Conservation (phyloP, 768 basidiomycete species). For the Auriscalpium vulgare region DNA sequence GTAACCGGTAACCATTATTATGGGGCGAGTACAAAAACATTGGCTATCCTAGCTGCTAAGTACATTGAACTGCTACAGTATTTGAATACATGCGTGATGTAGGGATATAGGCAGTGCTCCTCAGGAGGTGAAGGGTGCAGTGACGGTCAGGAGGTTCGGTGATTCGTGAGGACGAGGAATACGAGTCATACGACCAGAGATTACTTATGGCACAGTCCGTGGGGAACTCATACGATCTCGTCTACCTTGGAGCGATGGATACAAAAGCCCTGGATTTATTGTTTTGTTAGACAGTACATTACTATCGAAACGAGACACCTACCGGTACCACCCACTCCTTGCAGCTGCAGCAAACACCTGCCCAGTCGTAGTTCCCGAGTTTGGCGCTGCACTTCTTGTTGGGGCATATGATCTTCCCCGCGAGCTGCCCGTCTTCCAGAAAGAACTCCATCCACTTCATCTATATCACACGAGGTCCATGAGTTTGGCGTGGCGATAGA, state of each 20-base stretch:
- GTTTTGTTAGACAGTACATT: neutral
- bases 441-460: slow-evolving; percentile 95
- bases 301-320: slow-evolving; percentile 20
- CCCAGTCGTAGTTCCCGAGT: slow-evolving; percentile 96
- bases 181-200: too few species aligned
- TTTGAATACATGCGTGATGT: too few species aligned
- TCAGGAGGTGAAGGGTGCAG: too few species aligned
- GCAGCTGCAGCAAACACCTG: slow-evolving; percentile 86
- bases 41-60: too few species aligned
- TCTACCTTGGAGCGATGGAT: slow-evolving; percentile 48
- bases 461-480: slow-evolving; percentile 21
- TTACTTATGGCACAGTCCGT: too few species aligned
- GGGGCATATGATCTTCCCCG: slow-evolving; percentile 89
- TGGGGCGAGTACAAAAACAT: too few species aligned
- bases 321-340: slow-evolving; percentile 91
- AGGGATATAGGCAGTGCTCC: too few species aligned
- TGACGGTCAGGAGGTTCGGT: too few species aligned
- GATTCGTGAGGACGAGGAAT: too few species aligned
- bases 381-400: slow-evolving; percentile 87
- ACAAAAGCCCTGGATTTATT: slow-evolving; percentile 41
- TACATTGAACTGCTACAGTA: too few species aligned
- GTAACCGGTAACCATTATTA: too few species aligned
- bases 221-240: slow-evolving; percentile 28
- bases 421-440: slow-evolving; percentile 63
- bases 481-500: neutral